Conservation (phyloP, 805 yeast genomes). For the Ogataea polymorpha region DNA sequence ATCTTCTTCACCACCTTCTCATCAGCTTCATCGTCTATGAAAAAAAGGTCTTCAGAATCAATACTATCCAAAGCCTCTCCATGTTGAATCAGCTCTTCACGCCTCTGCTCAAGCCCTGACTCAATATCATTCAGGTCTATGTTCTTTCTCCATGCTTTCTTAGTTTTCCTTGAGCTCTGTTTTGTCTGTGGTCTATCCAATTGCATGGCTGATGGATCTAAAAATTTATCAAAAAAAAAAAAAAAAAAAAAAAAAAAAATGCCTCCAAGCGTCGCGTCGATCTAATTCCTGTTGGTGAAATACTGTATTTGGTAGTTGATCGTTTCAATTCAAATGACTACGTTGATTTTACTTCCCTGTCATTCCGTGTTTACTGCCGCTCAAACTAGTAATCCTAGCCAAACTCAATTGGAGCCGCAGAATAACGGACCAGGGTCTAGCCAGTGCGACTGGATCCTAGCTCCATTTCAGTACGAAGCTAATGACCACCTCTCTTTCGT, state of each 20-base stretch:
- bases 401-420: not conserved
- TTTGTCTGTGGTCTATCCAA: slow-evolving; percentile 37
- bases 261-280: slow-evolving; percentile 5
- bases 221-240: slow-evolving; percentile 2
- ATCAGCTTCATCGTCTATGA: slow-evolving; percentile 68
- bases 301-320: too few species aligned
- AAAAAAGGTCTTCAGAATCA: slow-evolving; percentile 49
- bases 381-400: not conserved
- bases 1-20: slow-evolving; percentile 38
- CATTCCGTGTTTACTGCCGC: slow-evolving; percentile 29
- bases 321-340: slow-evolving; percentile 2
- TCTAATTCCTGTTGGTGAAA: not conserved
- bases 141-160: slow-evolving; percentile 89
- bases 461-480: slow-evolving; percentile 65
- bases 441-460: slow-evolving; percentile 62
- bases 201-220: slow-evolving; percentile 8
- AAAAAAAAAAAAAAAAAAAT: slow-evolving; percentile 3
- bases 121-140: slow-evolving; percentile 83
- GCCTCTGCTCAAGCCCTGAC: slow-evolving; percentile 59
- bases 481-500: slow-evolving; percentile 65
- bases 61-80: slow-evolving; percentile 42
- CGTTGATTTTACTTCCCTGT: slow-evolving; percentile 49
- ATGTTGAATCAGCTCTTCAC: slow-evolving; percentile 56
- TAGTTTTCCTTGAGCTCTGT: slow-evolving; percentile 88
- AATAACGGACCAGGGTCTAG: slow-evolving; percentile 40